phyloP scores from a whole-genome alignment of 176 grass and related monocot species.

The Bolboschoenus planiculmis region DNA sequence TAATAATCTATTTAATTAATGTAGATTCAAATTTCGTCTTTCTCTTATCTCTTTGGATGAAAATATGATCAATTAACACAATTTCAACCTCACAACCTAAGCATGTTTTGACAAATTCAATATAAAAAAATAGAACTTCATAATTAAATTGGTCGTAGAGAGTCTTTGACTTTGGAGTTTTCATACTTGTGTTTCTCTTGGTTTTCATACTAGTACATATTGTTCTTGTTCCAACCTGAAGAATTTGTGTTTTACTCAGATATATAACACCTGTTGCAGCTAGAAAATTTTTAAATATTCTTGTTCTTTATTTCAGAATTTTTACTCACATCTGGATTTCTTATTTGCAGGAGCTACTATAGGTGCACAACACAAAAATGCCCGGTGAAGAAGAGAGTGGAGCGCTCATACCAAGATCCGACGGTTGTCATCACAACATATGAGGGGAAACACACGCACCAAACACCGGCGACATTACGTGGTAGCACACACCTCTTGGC shows the following conservation, averaged over 20 bases:
- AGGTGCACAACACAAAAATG: slow-evolving; percentile 97
- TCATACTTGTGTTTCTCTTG: background rate
- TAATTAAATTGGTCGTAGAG: background rate
- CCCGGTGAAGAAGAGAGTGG: slow-evolving; percentile 92
- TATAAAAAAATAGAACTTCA: background rate
- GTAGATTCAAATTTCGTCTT: background rate
- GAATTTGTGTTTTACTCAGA: background rate
- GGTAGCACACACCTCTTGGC: slow-evolving; percentile 71
- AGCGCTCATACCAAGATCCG: slow-evolving; percentile 76
- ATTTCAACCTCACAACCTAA: background rate
- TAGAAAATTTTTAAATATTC: background rate
- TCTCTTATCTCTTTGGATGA: background rate
- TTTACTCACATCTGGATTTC: background rate
- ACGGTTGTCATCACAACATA: slow-evolving; percentile 91
- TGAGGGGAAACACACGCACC: slow-evolving; percentile 87
- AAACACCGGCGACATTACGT: slow-evolving; percentile 54
- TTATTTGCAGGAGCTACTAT: slow-evolving; percentile 79
- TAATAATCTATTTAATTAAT: background rate
- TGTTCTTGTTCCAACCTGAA: background rate
- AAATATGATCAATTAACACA: too few species aligned
- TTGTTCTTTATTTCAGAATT: background rate
- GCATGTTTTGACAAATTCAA: background rate
- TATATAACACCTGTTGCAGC: background rate
- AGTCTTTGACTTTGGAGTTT: background rate
- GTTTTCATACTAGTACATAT: too few species aligned